Conservation (phyloP, 441 rosid species). For the Kokia cookei region DNA sequence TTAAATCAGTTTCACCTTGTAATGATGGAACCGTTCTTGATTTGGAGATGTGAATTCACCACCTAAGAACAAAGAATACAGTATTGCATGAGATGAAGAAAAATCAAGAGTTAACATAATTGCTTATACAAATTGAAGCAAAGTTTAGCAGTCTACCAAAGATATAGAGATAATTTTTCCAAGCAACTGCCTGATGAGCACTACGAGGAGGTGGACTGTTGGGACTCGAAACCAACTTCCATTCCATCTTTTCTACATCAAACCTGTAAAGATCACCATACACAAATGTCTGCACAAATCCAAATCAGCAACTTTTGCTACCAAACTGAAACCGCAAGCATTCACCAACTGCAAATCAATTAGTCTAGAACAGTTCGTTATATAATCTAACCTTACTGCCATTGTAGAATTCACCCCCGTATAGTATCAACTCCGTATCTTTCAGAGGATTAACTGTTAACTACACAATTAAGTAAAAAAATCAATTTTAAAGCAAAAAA, state of each 20-base stretch:
- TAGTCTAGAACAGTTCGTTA: background rate
- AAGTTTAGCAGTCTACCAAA: slow-evolving; percentile 46
- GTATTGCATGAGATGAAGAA: slow-evolving; percentile 4
- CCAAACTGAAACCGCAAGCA: background rate
- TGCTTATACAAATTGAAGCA: background rate
- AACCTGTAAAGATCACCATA: slow-evolving; percentile 84
- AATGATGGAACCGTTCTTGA: slow-evolving; percentile 96
- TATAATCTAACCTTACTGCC: slow-evolving; percentile 67
- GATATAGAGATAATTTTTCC: slow-evolving; percentile 93
- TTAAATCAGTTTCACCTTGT: slow-evolving; percentile 50
- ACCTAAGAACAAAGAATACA: slow-evolving; percentile 37
- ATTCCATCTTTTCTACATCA: slow-evolving; percentile 87
- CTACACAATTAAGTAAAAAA: slow-evolving; percentile 25
- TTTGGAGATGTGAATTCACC: slow-evolving; percentile 97
- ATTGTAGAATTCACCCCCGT: slow-evolving; percentile 93
- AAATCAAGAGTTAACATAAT: background rate
- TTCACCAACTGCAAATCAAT: background rate
- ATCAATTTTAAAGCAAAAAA: background rate
- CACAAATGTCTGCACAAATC: slow-evolving; percentile 68
- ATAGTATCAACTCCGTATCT: slow-evolving; percentile 81
- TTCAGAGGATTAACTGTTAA: slow-evolving; percentile 72
- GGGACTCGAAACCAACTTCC: slow-evolving; percentile 88
- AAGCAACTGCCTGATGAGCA: slow-evolving; percentile 93
- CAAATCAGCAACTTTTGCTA: background rate
- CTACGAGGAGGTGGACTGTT: slow-evolving; percentile 99